Conservation (phyloP, 208 protist genomes). For the Blechomonas ayalai region DNA sequence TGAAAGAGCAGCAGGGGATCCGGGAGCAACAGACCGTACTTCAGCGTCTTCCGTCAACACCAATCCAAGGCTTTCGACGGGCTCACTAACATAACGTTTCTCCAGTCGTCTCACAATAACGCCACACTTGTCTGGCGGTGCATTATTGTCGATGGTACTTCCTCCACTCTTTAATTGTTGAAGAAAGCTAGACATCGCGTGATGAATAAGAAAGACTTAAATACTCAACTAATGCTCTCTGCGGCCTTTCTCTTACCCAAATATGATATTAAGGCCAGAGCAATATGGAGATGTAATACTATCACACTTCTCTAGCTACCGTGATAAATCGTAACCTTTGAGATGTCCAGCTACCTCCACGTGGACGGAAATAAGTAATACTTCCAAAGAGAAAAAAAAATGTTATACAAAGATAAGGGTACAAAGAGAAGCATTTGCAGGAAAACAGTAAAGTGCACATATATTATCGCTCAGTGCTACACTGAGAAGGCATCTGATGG, state of each 20-base stretch:
- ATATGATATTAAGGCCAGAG: background rate
- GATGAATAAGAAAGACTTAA: background rate
- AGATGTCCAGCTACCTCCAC: slow-evolving; percentile 4
- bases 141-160: slow-evolving; percentile 42
- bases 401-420: no score
- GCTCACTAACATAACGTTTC: slow-evolving; percentile 42
- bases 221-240: slow-evolving; percentile 12
- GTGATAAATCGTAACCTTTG: no score
- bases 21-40: slow-evolving; percentile 24
- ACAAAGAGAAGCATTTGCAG: slow-evolving; percentile 5
- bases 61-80: slow-evolving; percentile 48
- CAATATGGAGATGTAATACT: background rate
- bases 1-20: slow-evolving; percentile 37
- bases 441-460: no score
- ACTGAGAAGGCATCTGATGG: no score
- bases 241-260: slow-evolving; percentile 2
- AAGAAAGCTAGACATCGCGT: slow-evolving; percentile 51
- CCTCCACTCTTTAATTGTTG: slow-evolving; percentile 55
- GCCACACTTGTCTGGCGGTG: slow-evolving; percentile 42
- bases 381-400: no score
- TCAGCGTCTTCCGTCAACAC: slow-evolving; percentile 65
- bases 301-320: background rate
- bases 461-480: no score
- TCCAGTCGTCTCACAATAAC: slow-evolving; percentile 44
- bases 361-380: background rate